Base-by-base conservation (phyloP, 2,329 filamentous ascomycete species). In the Alternaria sp. region DNA sequence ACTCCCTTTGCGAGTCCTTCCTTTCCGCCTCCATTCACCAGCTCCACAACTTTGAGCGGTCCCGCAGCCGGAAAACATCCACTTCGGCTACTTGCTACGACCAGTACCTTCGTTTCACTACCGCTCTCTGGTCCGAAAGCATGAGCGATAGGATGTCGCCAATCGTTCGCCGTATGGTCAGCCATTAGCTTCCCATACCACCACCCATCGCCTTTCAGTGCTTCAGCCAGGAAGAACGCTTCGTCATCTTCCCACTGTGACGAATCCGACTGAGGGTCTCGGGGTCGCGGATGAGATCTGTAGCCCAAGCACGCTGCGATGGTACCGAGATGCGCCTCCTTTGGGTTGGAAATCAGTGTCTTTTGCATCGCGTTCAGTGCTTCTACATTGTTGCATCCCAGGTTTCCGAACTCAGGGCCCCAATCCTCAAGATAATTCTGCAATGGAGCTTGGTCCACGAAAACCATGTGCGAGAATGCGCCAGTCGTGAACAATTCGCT, bases 181-280 rank as follows among this genome's bases (percentile, higher is more conserved):
- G 67, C 70, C 71, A 77, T 72, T 3, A 77, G 59, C 63, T 76
- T 74, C 0, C 71, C 74, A 59, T 70, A 75, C 74, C 74, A 77
- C 59, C 65, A 65, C 0, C 69, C 69, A 32, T 76, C 62, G 2
- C 74, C 73, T 13, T 70, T 73, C 47, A 71, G n/a, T 3, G 71
- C 72, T 30, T 72, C 63, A 6, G 8, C 32, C 3, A 75, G 32
- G 30, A 77, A 77, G 51, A 77, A 77, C 0, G 21, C 62, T 23
- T 74, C 72, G 15, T 76, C 73, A 0, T 68, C 69, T 45, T 65
- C 43, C 71, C 71, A 74, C 8, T 61, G 49, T 17, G 58, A 32
- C 5, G 65, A 64, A 6, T 57, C 49, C n/a, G 36, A 9, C 6
- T 32, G 55, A 10, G 69, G 62, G 23, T 71, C 70, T 6, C 59